A percentile compares a stretch with the other conserved stretches of the same genome.
Conservation (phyloP, 345 rosid species). For the Salix caprea region DNA sequence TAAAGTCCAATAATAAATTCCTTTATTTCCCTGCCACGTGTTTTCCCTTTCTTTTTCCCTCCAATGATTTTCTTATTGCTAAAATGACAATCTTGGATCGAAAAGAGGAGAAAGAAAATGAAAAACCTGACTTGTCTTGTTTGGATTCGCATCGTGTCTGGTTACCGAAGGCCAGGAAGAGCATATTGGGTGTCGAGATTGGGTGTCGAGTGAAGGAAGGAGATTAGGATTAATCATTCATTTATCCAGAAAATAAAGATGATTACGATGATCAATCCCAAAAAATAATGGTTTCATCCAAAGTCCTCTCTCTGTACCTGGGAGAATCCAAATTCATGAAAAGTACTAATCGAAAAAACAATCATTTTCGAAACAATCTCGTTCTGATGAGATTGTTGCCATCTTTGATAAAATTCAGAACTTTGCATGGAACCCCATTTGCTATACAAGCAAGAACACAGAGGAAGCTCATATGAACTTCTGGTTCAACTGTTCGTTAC, state of each 20-base stretch:
- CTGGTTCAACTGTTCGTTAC: not conserved
- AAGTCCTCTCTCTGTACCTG: no score
- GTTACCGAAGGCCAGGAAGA: not conserved
- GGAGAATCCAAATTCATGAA: no score
- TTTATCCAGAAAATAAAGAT: not conserved
- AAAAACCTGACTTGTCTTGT: no score
- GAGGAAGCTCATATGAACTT: not conserved
- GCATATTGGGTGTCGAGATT: not conserved
- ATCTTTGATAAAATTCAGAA: no score
- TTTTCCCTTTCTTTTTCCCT: not conserved
- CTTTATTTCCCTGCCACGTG: not conserved
- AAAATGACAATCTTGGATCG: not conserved
- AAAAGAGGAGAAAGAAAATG: no score
- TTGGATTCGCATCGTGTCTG: not conserved
- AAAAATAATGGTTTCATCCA: no score
- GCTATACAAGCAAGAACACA: no score
- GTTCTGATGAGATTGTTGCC: no score
- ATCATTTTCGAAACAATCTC: no score
- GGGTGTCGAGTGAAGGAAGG: no score
- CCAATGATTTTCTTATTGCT: not conserved
- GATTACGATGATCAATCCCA: not conserved
- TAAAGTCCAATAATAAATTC: slow-evolving; percentile 6
- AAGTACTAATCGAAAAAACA: no score
- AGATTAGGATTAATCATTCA: not conserved
- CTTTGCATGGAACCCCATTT: no score